Evolutionary conservation across 108 stramenopile genomes (phyloP), one percentile per base, ranked within the genome.

Genomic region (Fistulifera pelliculosa): DNA sequence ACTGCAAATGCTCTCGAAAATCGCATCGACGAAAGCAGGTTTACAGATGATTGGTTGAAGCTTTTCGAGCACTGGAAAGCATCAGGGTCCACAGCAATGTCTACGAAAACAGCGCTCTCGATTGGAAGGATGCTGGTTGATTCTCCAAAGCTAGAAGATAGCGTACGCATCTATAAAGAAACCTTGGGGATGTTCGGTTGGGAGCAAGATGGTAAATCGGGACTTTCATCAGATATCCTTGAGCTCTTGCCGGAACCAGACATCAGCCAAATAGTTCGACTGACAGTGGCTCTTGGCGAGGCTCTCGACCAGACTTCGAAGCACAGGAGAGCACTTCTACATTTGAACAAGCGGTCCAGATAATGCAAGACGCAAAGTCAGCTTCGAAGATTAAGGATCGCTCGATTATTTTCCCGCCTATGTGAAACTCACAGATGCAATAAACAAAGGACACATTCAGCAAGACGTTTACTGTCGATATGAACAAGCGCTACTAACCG

Each of bases 341-440:
- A 6, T 21, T 45, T 11, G 19, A 45, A 12, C 3, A 26, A 17
- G 22, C 50, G 7, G 24, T 27, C 22, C 39, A 57, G 47, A 58
- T 72, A 26, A 50, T 64, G 4, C 65, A 57, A 22, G 38, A n/a
- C 5, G 54, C 71, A 17, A 62, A 70, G 26, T 14, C 47, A 6
- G 17, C 59, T 1, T 18, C 31, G 21, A 18, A 57, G 14, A 19
- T 72, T 27, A 44, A 61, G 12, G 77, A 85, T 49, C 71, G 80
- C 49, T 70, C 73, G 14, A 65, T 79, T 31, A 48, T 70, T 11
- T 85, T 85, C 49, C 83, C 80, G 77, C 76, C n/a, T 82, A 78
- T 51, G 62, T 58, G 45, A 74, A 78, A 42, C 60, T 81, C 16
- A 75, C 77, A 48, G 55, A 62, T 24, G 58, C 68, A 27, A 53